phyloP scores from a whole-genome alignment of 192 early-diverging fungal genomes.

The Coemansia pectinata region DNA sequence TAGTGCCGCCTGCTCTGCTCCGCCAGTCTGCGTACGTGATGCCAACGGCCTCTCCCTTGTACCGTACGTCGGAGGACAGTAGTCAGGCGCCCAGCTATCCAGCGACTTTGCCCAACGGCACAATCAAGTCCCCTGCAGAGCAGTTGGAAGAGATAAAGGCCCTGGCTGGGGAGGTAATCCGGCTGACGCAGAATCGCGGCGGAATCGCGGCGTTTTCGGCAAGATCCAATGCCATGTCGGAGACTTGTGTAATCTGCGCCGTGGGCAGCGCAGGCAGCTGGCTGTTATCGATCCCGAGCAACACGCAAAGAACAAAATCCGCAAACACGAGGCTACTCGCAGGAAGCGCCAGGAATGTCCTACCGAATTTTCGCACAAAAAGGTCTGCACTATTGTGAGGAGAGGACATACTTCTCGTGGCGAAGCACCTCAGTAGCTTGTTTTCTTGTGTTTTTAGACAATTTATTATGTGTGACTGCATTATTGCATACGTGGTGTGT shows the following conservation, averaged over 20 bases:
- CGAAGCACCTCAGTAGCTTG: background rate
- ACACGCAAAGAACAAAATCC: constrained; percentile 64
- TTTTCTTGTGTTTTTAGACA: background rate
- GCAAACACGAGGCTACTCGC: constrained; percentile 73
- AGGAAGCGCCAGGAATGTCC: constrained; percentile 67
- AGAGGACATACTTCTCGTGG: background rate
- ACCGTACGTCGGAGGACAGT: constrained; percentile 73
- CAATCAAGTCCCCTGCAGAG: constrained; percentile 30
- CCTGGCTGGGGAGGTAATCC: constrained; percentile 75
- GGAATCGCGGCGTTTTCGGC: constrained; percentile 72
- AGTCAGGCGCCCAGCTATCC: constrained; percentile 11
- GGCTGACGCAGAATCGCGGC: constrained; percentile 67
- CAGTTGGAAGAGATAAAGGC: constrained; percentile 67
- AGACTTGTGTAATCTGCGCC: constrained; percentile 61
- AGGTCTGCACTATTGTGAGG: constrained; percentile 43
- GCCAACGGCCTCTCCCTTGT: constrained; percentile 75
- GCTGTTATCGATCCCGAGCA: constrained; percentile 69
- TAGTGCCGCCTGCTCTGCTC: constrained; percentile 59
- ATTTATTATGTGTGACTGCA: no score
- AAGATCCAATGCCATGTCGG: constrained; percentile 65
- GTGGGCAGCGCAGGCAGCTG: constrained; percentile 60
- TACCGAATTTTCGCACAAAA: constrained; percentile 62
- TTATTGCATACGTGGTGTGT: no score
- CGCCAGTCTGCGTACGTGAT: constrained; percentile 31
- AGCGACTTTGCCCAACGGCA: constrained; percentile 1